Evolutionary conservation across 2,329 filamentous ascomycete genomes (phyloP).

Genomic region (Stagonosporopsis vannaccii): DNA sequence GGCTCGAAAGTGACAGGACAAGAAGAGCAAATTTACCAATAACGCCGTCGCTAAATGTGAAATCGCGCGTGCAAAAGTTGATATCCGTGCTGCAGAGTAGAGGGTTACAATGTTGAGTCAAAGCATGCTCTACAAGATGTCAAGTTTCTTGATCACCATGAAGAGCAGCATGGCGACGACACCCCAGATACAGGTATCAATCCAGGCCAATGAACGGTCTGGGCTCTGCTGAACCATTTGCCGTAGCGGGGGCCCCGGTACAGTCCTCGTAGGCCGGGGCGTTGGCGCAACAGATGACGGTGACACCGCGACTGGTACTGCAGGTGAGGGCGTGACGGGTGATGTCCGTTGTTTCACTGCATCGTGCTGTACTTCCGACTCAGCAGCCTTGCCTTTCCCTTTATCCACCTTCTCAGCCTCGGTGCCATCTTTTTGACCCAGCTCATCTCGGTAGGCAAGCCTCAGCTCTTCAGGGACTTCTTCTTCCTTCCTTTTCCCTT

Average conservation of each 20-base stretch:
- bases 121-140: not conserved
- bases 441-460: slow-evolving; percentile 77
- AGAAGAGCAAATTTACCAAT: not conserved
- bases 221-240: slow-evolving; percentile 42
- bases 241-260: slow-evolving; percentile 20
- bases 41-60: not conserved
- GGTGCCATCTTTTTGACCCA: slow-evolving; percentile 54
- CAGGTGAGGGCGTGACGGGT: slow-evolving; percentile 8
- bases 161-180: slow-evolving; percentile 73
- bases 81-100: not conserved
- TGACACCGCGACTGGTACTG: not conserved
- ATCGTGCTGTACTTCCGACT: slow-evolving; percentile 1
- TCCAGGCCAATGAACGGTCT: slow-evolving; percentile 72
- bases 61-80: not conserved
- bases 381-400: slow-evolving; percentile 29
- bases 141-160: slow-evolving; percentile 66
- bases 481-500: slow-evolving; percentile 53
- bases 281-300: not conserved
- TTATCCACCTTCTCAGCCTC: slow-evolving; percentile 29
- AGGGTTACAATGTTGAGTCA: not conserved
- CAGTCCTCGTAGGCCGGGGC: slow-evolving; percentile 26
- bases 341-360: slow-evolving; percentile 11
- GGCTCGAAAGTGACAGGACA: not conserved
- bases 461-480: slow-evolving; percentile 63
- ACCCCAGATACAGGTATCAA: slow-evolving; percentile 81